These are phyloP conservation scores for Wickerhamomyces queroliae DNA, from an alignment of 805 yeast genomes.

Conservation along the genomic window DNA sequence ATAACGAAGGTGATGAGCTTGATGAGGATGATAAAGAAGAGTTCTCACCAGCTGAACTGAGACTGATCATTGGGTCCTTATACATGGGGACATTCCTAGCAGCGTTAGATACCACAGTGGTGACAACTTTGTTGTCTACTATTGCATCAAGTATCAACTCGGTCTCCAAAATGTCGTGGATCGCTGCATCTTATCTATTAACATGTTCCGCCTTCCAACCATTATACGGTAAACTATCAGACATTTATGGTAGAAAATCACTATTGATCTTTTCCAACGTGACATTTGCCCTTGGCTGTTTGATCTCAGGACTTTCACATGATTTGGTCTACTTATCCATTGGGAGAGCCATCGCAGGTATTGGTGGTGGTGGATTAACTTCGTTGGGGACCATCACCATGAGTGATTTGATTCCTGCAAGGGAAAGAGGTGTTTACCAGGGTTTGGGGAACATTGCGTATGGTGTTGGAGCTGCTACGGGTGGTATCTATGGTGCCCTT, in stretches of 20 bases:
- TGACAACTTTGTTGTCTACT: constrained; percentile 54
- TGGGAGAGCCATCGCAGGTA: constrained; percentile 70
- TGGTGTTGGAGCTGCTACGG: constrained; percentile 69
- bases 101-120: constrained; percentile 59
- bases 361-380: constrained; percentile 85
- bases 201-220: constrained; percentile 68
- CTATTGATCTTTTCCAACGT: constrained; percentile 32
- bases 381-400: constrained; percentile 65
- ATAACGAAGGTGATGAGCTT: no score
- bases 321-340: constrained; percentile 27
- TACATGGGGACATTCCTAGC: constrained; percentile 45
- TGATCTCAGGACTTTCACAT: constrained; percentile 28
- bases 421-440: constrained; percentile 74
- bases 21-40: background rate
- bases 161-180: constrained; percentile 59
- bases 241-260: constrained; percentile 55
- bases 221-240: constrained; percentile 56
- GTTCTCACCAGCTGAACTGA: background rate
- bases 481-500: constrained; percentile 59
- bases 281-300: constrained; percentile 38
- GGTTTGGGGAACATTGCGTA: constrained; percentile 72
- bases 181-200: constrained; percentile 57
- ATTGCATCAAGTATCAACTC: constrained; percentile 63
- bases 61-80: constrained; percentile 28
- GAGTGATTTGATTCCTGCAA: constrained; percentile 69